phyloP scores from a whole-genome alignment of 805 yeast genomes.

The Kodamaea sagamina region DNA sequence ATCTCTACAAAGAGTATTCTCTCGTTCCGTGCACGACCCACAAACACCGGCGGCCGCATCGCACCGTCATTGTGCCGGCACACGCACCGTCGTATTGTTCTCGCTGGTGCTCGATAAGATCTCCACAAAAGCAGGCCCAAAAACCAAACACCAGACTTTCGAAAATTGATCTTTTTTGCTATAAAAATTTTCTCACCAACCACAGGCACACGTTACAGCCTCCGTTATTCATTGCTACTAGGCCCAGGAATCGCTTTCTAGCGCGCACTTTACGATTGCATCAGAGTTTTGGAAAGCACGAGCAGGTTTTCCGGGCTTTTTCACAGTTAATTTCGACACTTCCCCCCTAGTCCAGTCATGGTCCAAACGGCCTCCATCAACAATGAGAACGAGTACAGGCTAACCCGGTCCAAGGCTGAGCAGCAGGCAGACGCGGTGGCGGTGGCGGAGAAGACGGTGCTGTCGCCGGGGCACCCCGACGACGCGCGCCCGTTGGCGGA shows the following conservation, averaged over 20 bases:
- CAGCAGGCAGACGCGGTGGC: neutral
- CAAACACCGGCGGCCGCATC: neutral
- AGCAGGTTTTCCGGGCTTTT: neutral
- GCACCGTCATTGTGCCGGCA: too few species aligned
- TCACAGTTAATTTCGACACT: neutral
- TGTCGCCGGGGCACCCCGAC: neutral
- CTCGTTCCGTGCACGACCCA: neutral
- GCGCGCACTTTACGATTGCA: neutral
- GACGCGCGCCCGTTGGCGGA: conserved; percentile 33
- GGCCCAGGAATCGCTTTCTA: neutral
- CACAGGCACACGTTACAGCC: neutral
- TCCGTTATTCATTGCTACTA: neutral
- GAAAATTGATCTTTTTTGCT: conserved; percentile 7
- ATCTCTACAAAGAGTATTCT: neutral
- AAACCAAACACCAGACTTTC: neutral
- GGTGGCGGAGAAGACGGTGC: conserved; percentile 10
- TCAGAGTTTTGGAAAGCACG: neutral
- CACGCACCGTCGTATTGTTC: too few species aligned
- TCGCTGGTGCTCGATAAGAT: too few species aligned
- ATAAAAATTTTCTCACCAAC: conserved; percentile 3
- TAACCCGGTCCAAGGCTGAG: conserved; percentile 32
- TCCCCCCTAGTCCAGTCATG: conserved; percentile 11
- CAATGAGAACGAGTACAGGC: conserved; percentile 43
- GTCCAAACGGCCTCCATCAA: conserved; percentile 21
- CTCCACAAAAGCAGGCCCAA: conserved; percentile 5